Evolutionary conservation across 2,329 filamentous ascomycete genomes (phyloP), one percentile per base, ranked within the genome.

Genomic region (Simplicillium aogashimaense): DNA sequence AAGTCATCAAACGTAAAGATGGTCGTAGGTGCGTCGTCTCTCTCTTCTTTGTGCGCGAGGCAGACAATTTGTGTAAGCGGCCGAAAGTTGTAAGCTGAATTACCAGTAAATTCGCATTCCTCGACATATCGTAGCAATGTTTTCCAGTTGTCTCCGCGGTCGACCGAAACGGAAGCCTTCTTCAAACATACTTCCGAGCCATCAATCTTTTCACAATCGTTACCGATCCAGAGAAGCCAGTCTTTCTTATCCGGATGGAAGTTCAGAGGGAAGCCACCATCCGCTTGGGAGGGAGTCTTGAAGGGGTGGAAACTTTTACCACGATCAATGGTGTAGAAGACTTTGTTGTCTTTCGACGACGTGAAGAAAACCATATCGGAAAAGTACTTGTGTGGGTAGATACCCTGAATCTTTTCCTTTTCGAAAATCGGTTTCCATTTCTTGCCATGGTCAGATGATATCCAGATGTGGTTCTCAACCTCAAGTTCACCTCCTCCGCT

Each of bases 151-250:
- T 83, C 76, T 28, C 90, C 90, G 38, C 86, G 83, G 54, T 95
- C 86, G 28, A 68, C 80, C 29, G 85, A 87, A 42, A 86, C 70
- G 35, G 84, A 87, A 2, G 89, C 86, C 45, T 84, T 77, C 1
- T 70, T 70, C 51, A 85, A 81, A 58, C 89, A 95, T 29, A 75
- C 58, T 25, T 66, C 63, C 13, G 60, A 63, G 7, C 59, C 58
- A 10, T 67, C 68, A 3, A 65, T 57, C 28, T 59, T 59, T 34
- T 79, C 74, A 55, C 86, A 94, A 45, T 82, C 75, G 47, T 78
- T 65, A 31, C 89, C 90, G 37, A 83, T 78, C 88, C 89, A 97
- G 45, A 98, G 84, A 34, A 97, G 69, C 87, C 88, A 95, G 53
- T 95, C 84, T 56, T 82, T 83, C 52, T 83, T 76, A 49, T 83